Evolutionary conservation across 306 rosid species (phyloP), one percentile per base, ranked within the genome.

Genomic region (Cicer yamashitae): DNA sequence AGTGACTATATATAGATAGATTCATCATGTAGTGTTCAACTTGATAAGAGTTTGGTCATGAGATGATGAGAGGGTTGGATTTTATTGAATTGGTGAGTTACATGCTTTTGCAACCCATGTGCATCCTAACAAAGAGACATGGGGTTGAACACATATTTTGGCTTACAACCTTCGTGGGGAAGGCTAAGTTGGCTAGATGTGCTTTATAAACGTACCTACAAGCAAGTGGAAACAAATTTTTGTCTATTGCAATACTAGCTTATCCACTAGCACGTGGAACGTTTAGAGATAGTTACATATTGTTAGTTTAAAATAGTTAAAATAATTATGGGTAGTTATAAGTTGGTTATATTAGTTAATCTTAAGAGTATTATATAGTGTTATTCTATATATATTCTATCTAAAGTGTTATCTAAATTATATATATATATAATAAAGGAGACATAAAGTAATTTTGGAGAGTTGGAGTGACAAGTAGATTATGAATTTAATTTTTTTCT

Each of bases 51-150:
- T 61, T 51, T 61, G 25, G 8, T 71, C 30, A 25, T 25, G 30
- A 25, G 3, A 25, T 25, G 11, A 78, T 22, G 56, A 70, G n/a
- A 73, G 34, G 17, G 20, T n/a, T 40, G 58, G 39, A 43, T 48
- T 67, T 39, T 10, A 10, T 58, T 48, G 70, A 22, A 25, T 25
- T 25, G 30, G 30, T 25, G 30, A 25, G 30, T 2, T 25, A 2
- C 30, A 25, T 25, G 30, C 30, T 25, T 25, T 37, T 13, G 64
- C 43, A 52, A 38, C 0, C 50, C 47, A 34, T 18, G 52, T 43
- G 45, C 12, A 11, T 50, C 14, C 47, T 15, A 20, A 45, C 56
- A 81, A 81, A 81, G 40, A 11, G 61, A 69, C 61, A 51, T 44
- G 73, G 5, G 1, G 22, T 7, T 66, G 18, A 50, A 7, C 39